phyloP scores from a whole-genome alignment of 345 rosid species.

The Acer yangbiense region DNA sequence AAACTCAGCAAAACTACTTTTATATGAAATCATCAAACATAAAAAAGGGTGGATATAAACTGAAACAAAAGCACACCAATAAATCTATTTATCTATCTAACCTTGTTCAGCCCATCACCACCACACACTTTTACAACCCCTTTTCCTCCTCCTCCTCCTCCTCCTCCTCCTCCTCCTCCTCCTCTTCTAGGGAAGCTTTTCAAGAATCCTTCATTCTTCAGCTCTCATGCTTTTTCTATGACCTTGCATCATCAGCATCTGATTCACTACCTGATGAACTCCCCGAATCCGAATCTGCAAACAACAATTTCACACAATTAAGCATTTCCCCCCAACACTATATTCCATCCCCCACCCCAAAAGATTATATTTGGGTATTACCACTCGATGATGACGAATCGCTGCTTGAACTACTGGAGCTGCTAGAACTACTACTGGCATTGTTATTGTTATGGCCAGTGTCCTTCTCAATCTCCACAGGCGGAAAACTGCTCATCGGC shows the following conservation, averaged over 20 bases:
- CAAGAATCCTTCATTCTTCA: background rate
- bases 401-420: constrained; percentile 73
- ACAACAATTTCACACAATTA: constrained; percentile 14
- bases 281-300: constrained; percentile 45
- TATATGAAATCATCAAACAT: no score
- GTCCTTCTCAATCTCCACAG: constrained; percentile 86
- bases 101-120: background rate
- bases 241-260: constrained; percentile 36
- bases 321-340: background rate
- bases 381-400: constrained; percentile 76
- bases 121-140: background rate
- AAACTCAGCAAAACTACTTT: background rate
- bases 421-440: constrained; percentile 47
- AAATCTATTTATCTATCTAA: no score
- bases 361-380: constrained; percentile 19
- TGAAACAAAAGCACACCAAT: background rate
- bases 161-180: no score
- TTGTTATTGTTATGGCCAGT: constrained; percentile 48
- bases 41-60: background rate
- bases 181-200: constrained; percentile 3
- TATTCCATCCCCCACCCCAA: background rate
- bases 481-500: constrained; percentile 74
- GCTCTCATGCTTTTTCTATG: constrained; percentile 17
- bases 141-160: no score
- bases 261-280: constrained; percentile 46